Evolutionary conservation across 306 rosid species (phyloP).

Genomic region (Casuarina cunninghamiana): DNA sequence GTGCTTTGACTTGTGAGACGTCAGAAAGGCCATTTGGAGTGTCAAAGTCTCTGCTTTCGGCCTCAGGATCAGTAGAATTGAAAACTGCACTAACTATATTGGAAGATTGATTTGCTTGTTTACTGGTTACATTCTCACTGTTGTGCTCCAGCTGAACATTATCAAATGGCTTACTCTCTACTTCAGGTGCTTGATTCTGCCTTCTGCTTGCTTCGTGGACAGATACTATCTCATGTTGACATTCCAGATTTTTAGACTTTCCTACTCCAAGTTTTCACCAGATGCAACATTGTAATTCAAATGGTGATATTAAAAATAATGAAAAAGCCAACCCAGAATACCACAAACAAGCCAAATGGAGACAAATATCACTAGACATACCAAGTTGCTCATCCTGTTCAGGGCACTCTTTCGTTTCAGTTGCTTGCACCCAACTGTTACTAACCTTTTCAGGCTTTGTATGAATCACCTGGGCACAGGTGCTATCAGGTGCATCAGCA

Average conservation of each 20-base stretch:
- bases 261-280: conserved; percentile 56
- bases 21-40: conserved; percentile 41
- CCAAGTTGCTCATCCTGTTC: conserved; percentile 45
- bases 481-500: conserved; percentile 54
- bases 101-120: conserved; percentile 28
- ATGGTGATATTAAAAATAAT: conserved; percentile 15
- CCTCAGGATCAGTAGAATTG: conserved; percentile 40
- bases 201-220: conserved; percentile 33
- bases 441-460: conserved; percentile 37
- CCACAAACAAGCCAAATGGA: neutral
- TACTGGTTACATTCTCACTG: conserved; percentile 33
- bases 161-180: conserved; percentile 27
- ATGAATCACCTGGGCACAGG: conserved; percentile 48
- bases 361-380: conserved; percentile 33
- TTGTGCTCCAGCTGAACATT: conserved; percentile 36
- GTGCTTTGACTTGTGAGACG: conserved; percentile 39
- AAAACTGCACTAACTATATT: conserved; percentile 24
- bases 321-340: conserved; percentile 18
- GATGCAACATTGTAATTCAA: conserved; percentile 31
- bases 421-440: conserved; percentile 33
- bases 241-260: conserved; percentile 30
- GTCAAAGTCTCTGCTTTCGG: conserved; percentile 48
- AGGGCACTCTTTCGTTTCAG: conserved; percentile 39
- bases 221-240: conserved; percentile 35
- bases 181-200: conserved; percentile 31